Percentiles rank a stretch among this genome's conserved stretches.
These are phyloP conservation scores for Ustilago esculenta DNA, from an alignment of 1,284 basidiomycete species.

Conservation along the genomic window DNA sequence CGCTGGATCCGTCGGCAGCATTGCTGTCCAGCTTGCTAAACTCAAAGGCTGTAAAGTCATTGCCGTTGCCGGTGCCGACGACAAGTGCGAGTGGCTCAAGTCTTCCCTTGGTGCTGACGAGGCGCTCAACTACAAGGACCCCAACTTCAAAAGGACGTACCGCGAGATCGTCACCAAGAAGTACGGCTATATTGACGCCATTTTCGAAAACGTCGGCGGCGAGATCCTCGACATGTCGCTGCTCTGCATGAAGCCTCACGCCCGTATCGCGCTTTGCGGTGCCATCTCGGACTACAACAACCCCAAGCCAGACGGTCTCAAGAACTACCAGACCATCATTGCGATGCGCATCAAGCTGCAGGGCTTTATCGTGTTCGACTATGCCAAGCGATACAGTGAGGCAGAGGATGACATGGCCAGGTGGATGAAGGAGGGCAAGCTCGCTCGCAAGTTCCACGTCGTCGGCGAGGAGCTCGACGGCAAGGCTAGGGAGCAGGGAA, in stretches of 20 bases:
- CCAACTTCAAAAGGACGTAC: constrained; percentile 74
- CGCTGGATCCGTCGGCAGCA: constrained; percentile 60
- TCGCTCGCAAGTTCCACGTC: constrained; percentile 75
- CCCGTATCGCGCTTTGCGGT: constrained; percentile 79
- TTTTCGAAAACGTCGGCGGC: constrained; percentile 57
- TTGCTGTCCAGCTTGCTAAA: constrained; percentile 72
- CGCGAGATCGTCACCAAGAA: constrained; percentile 70
- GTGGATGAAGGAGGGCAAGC: constrained; percentile 74
- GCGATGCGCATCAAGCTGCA: constrained; percentile 78
- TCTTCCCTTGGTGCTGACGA: constrained; percentile 82
- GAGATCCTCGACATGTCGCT: constrained; percentile 48
- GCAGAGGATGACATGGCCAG: constrained; percentile 69
- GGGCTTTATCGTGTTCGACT: constrained; percentile 73
- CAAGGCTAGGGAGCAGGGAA: constrained; percentile 13
- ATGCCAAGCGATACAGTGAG: constrained; percentile 35
- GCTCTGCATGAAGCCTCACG: constrained; percentile 76
- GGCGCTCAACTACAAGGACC: constrained; percentile 85
- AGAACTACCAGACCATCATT: constrained; percentile 73
- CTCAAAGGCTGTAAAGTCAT: constrained; percentile 75
- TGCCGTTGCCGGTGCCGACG: constrained; percentile 79
- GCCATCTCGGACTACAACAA: constrained; percentile 73
- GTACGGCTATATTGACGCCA: constrained; percentile 51
- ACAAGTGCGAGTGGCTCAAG: constrained; percentile 85
- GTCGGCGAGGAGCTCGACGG: constrained; percentile 41
- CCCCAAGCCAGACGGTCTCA: constrained; percentile 65